Evolutionary conservation across 768 basidiomycete species (phyloP).

Genomic region (Gautieria morchelliformis): DNA sequence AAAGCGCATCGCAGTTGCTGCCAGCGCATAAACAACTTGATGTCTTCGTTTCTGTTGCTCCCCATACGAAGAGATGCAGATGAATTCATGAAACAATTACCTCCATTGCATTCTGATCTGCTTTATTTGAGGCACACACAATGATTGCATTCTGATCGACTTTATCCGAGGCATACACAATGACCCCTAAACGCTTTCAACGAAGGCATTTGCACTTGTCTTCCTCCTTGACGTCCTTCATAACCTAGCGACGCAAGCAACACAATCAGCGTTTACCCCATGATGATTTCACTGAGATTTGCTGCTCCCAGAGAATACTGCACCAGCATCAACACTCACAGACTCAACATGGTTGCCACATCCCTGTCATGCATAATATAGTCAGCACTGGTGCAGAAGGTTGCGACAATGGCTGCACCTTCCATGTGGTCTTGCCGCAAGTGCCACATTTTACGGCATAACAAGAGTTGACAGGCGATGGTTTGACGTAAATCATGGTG

Average conservation of each 20-base stretch:
- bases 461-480: conserved; percentile 43
- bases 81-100: no score
- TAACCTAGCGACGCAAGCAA: conserved; percentile 28
- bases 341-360: conserved; percentile 58
- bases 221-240: conserved; percentile 40
- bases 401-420: conserved; percentile 26
- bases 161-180: no score
- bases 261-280: conserved; percentile 16
- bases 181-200: not conserved
- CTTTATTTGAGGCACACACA: no score
- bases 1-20: no score
- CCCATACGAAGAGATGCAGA: no score
- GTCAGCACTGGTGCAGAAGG: no score
- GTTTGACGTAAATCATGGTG: conserved; percentile 6
- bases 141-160: no score
- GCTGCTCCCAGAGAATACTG: no score
- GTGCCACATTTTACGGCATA: conserved; percentile 44
- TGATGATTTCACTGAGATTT: not conserved
- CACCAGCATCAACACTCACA: conserved; percentile 30
- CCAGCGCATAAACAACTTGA: no score
- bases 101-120: no score
- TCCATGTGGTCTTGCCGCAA: conserved; percentile 67
- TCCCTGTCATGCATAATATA: conserved; percentile 34
- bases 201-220: conserved; percentile 37
- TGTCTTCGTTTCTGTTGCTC: no score